Conservation (phyloP, 805 yeast species). For the Wickerhamiella lipophila region DNA sequence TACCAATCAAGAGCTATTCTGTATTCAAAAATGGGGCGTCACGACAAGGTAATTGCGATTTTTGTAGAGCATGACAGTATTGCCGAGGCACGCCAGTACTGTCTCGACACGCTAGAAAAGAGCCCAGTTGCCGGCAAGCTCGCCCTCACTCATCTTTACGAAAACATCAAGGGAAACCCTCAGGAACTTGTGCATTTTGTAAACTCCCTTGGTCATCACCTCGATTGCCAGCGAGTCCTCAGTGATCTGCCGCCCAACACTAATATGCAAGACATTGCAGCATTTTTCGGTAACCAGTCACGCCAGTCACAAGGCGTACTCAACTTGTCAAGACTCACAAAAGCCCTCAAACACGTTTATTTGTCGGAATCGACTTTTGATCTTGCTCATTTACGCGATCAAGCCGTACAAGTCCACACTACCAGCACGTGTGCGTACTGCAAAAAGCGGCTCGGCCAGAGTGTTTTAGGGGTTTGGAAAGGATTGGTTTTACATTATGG, state of each 20-base stretch:
- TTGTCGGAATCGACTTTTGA: slow-evolving; percentile 6
- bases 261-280: not conserved
- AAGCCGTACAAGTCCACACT: not conserved
- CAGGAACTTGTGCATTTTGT: not conserved
- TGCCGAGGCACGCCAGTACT: slow-evolving; percentile 2
- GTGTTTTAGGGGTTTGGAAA: slow-evolving; percentile 1
- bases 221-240: not conserved
- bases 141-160: not conserved
- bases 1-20: not conserved
- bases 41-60: slow-evolving; percentile 2
- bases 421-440: slow-evolving; percentile 8
- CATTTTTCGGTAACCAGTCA: not conserved
- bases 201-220: slow-evolving; percentile 5
- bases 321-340: not conserved
- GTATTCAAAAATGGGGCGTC: slow-evolving; percentile 7
- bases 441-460: slow-evolving; percentile 6
- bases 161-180: not conserved
- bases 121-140: not conserved
- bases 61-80: not conserved
- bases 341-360: not conserved
- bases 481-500: slow-evolving; percentile 10
- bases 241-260: not conserved
- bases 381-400: slow-evolving; percentile 4
- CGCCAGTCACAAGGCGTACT: not conserved
- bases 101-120: not conserved